phyloP scores from a whole-genome alignment of 2,329 filamentous ascomycete species.

The Aspergillus piperis region DNA sequence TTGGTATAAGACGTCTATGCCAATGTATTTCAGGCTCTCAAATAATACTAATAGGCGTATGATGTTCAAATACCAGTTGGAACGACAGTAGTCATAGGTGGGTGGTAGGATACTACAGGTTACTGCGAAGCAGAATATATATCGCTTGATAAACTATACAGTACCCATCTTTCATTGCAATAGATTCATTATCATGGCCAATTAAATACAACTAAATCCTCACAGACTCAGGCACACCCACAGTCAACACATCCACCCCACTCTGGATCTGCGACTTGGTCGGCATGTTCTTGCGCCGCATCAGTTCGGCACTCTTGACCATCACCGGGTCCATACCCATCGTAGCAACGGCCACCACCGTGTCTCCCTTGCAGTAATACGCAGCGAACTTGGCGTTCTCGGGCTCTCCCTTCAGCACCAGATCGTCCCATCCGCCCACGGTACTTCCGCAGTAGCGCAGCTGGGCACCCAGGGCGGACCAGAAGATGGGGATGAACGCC shows the following conservation, averaged over 20 bases:
- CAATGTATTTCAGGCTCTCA: too few species aligned
- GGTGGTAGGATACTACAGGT: background rate
- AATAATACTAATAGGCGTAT: too few species aligned
- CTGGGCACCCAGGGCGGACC: slow-evolving; percentile 88
- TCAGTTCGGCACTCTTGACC: slow-evolving; percentile 78
- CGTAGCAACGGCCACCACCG: slow-evolving; percentile 82
- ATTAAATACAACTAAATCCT: slow-evolving; percentile 18
- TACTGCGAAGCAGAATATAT: too few species aligned
- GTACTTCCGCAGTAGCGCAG: slow-evolving; percentile 93
- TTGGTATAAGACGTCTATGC: too few species aligned
- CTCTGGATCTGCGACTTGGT: slow-evolving; percentile 72
- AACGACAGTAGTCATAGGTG: too few species aligned
- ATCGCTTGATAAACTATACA: too few species aligned
- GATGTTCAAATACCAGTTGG: too few species aligned
- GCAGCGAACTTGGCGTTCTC: slow-evolving; percentile 81
- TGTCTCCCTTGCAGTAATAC: slow-evolving; percentile 85
- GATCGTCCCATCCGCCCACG: slow-evolving; percentile 76
- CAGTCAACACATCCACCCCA: slow-evolving; percentile 45
- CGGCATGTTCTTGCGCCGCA: slow-evolving; percentile 80
- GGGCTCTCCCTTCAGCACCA: slow-evolving; percentile 75
- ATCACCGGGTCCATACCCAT: slow-evolving; percentile 91
- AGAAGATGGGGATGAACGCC: slow-evolving; percentile 90
- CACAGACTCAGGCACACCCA: slow-evolving; percentile 29
- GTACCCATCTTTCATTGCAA: too few species aligned
- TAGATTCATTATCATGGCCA: background rate